phyloP scores from a whole-genome alignment of 164 flowering plant species.

The Buxus sempervirens region DNA sequence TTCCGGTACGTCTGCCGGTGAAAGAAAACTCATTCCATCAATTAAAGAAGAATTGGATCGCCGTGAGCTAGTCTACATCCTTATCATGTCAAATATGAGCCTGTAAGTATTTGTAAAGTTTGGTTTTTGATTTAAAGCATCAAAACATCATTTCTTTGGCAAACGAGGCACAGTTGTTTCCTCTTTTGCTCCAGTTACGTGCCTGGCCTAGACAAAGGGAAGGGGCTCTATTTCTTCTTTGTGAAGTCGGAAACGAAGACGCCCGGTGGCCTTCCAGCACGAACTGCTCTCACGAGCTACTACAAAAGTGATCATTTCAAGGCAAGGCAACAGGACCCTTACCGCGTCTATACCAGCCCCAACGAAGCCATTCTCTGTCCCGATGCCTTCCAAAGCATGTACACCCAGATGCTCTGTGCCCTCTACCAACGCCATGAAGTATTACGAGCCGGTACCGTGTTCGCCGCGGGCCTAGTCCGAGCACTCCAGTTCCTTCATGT shows the following conservation, averaged over 20 bases:
- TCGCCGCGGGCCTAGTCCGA: conserved; percentile 44
- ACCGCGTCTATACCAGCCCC: conserved; percentile 41
- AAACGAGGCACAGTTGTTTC: no score
- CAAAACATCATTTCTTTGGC: background rate
- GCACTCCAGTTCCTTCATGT: conserved; percentile 47
- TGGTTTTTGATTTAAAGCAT: background rate
- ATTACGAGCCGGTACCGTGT: conserved; percentile 41
- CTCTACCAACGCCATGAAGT: conserved; percentile 33
- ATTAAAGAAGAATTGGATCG: conserved; percentile 40
- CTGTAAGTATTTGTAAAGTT: conserved; percentile 19
- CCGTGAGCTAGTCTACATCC: conserved; percentile 34
- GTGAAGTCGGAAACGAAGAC: conserved; percentile 38
- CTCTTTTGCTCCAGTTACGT: conserved; percentile 24
- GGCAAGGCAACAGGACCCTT: conserved; percentile 33
- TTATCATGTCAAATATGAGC: conserved; percentile 45
- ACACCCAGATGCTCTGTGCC: conserved; percentile 47
- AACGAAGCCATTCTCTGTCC: conserved; percentile 42
- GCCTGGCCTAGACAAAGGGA: conserved; percentile 43
- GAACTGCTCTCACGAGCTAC: conserved; percentile 42
- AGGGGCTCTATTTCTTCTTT: conserved; percentile 38
- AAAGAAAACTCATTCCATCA: conserved; percentile 42
- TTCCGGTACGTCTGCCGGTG: conserved; percentile 48
- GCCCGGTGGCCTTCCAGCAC: conserved; percentile 39
- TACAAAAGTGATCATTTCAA: conserved; percentile 41
- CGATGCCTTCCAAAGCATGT: conserved; percentile 50